phyloP scores from a whole-genome alignment of 768 basidiomycete species.

The Amanita rubescens region DNA sequence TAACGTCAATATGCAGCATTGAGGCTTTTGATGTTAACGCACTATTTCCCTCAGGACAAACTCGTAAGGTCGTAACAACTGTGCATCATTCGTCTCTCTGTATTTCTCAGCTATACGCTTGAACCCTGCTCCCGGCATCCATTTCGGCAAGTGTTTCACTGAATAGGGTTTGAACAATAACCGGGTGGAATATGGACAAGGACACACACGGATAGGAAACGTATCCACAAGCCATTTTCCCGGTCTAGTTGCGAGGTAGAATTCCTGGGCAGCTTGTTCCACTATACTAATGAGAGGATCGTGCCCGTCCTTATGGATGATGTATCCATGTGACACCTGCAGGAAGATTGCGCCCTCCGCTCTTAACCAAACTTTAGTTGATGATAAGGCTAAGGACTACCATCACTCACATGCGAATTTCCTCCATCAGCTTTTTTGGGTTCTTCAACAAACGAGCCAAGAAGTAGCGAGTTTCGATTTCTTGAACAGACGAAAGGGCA shows the following conservation, averaged over 20 bases:
- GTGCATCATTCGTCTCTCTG: conserved; percentile 9
- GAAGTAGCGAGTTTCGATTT: conserved; percentile 18
- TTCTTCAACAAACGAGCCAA: conserved; percentile 20
- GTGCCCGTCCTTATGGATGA: conserved; percentile 20
- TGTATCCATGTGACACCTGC: conserved; percentile 33
- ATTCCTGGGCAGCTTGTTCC: conserved; percentile 21
- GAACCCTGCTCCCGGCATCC: conserved; percentile 38
- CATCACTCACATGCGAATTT: conserved; percentile 22
- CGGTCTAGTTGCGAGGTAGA: conserved; percentile 18
- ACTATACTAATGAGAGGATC: conserved; percentile 25
- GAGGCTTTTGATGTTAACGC: conserved; percentile 14
- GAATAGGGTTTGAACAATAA: not conserved
- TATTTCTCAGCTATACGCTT: conserved; percentile 20
- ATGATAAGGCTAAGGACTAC: not conserved
- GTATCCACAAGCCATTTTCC: conserved; percentile 32
- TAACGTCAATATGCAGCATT: conserved; percentile 5
- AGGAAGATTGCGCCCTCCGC: conserved; percentile 26
- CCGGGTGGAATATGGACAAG: not conserved
- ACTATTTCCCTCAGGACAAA: conserved; percentile 11
- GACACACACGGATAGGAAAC: conserved; percentile 25
- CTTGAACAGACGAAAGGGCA: conserved; percentile 20
- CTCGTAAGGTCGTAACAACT: not conserved
- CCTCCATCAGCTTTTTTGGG: conserved; percentile 21
- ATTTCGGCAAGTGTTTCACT: conserved; percentile 22
- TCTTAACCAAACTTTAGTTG: conserved; percentile 13